These are phyloP conservation scores for Thraustochytrium sp. DNA, from an alignment of 352 stramenopile genomes.

Conservation along the genomic window DNA sequence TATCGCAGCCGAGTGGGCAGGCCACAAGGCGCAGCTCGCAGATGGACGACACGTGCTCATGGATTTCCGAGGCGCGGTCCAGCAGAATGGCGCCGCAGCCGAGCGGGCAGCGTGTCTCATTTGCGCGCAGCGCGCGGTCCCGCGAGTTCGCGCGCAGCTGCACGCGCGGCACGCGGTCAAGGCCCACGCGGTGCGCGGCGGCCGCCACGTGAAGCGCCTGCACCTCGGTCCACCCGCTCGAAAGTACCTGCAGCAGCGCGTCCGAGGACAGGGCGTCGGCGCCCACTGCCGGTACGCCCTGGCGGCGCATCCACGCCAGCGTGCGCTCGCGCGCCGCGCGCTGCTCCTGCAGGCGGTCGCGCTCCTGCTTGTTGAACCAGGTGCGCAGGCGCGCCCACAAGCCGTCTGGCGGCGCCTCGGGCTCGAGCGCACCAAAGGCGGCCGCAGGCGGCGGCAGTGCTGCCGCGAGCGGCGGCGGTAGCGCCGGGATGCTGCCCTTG, in stretches of 20 bases:
- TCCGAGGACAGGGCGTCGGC: neutral
- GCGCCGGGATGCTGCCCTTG: no score
- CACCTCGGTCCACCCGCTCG: neutral
- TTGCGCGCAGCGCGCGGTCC: neutral
- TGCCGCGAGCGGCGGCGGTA: no score
- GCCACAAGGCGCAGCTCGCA: neutral
- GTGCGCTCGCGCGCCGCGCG: neutral
- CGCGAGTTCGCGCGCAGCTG: neutral
- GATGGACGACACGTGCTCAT: neutral
- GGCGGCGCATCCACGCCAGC: neutral
- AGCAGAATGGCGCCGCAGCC: neutral
- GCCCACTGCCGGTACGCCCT: neutral
- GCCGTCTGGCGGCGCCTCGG: neutral
- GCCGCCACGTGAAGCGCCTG: neutral
- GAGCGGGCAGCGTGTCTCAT: neutral
- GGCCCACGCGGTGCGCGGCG: neutral
- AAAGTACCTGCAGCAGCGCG: neutral
- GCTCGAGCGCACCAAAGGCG: constrained; percentile 4
- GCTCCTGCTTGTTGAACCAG: neutral
- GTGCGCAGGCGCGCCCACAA: neutral
- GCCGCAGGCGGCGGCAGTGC: no score
- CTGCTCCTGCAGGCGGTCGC: neutral
- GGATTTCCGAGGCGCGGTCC: neutral
- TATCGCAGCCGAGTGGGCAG: neutral
- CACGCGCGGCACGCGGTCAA: neutral